Evolutionary conservation across 2,329 filamentous ascomycete genomes (phyloP), one percentile per base, ranked within the genome.

Genomic region (Sporothrix pseudoabietina): DNA sequence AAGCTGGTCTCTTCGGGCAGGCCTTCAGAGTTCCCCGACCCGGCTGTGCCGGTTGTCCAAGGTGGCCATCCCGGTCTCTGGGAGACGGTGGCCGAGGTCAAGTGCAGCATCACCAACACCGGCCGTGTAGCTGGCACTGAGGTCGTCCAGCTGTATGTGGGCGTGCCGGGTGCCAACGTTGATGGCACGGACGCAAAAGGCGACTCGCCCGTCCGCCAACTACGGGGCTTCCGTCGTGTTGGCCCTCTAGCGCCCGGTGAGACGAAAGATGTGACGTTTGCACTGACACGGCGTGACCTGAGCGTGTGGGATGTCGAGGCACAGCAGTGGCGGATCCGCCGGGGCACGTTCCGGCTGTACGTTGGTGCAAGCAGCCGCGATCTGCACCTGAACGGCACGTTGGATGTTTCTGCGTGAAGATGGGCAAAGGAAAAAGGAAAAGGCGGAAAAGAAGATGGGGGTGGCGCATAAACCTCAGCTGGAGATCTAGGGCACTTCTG

Each of bases 151-250:
- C 75, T 78, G 72, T 72, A 74, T 77, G 54, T 78, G 74, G 74
- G 73, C 76, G 57, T 79, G 77, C 70, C 78, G 12, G 72, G 65
- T 3, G 71, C 54, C 30, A 41, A 63, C 32, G 44, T n/a, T 4
- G 44, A 66, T 7, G 70, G 66, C 19, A 14, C 49, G 19, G 70
- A 49, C 10, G 16, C 47, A n/a, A 68, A 14, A 59, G 54, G n/a
- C 4, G 73, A 71, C 44, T 47, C 61, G 39, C 74, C 74, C 1
- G 59, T 74, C 35, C 74, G 85, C 55, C 89, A 91, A 78, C 82
- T 92, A 19, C 84, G 90, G 6, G 90, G 90, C 9, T 92, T 92
- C 74, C 87, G 87, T 68, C 92, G 92, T 81, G 82, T 85, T 0
- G 82, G 81, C 7, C 52, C 52, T 12, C 75, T 92, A 63, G 80